Evolutionary conservation across 2,329 filamentous ascomycete genomes (phyloP), one percentile per base, ranked within the genome.

Genomic region (Fusarium ambrosium): DNA sequence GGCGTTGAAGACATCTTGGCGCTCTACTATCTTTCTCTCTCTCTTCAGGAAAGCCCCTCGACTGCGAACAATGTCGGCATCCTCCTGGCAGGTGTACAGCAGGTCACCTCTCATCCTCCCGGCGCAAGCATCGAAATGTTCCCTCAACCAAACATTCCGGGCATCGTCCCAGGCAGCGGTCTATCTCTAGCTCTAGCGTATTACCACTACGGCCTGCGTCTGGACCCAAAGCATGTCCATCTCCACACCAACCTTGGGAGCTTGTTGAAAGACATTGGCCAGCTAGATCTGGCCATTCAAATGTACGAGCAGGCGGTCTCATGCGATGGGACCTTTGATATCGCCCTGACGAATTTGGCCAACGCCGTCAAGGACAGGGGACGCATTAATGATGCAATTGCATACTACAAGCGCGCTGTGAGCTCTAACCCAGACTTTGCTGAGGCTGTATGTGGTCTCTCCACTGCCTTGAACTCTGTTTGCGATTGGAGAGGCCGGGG

Each of bases 51-150:
- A 58, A 98, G 97, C 78, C 97, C 97, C 3, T 99, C 97, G 0
- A 99, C 97, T 0, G 97, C 97, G 1, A 99, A 99, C 81, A 99
- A 99, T 81, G 95, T 99, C 14, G 97, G 97, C 4, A 99, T 99
- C 65, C 87, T 99, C 32, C 90, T 99, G n/a, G 97, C 97, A 6
- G 94, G 97, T 66, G 94, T 98, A 22, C 97, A 98, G 80, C 95
- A 97, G 68, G 68, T 81, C 10, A 74, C 77, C 29, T 80, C 86
- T 22, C 86, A 85, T 14, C 36, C 70, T 13, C 68, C 68, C 16
- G 64, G 53, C 32, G 39, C 68, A 36, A 65, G 59, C n/a, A 56
- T 64, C 14, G 73, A 71, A 32, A 51, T 67, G 32, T 64, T 68
- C 32, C 41, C 73, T 16, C 81, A 80, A n/a, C 73, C 81, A 24